Conservation (phyloP, 2,329 filamentous ascomycete genomes). For the Talaromyces sp. region DNA sequence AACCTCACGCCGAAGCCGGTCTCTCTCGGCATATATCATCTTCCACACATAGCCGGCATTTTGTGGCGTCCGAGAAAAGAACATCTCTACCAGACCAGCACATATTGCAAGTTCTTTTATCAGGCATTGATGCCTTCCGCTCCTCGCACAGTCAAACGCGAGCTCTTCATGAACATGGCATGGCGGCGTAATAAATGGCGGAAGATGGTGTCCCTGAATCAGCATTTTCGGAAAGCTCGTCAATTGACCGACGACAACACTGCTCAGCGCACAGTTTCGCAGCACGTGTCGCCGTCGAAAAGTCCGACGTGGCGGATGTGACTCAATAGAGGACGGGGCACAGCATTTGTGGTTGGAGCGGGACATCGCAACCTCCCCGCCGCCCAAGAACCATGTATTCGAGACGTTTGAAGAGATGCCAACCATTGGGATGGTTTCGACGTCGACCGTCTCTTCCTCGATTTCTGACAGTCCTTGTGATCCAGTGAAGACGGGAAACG, state of each 20-base stretch:
- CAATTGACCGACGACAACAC: conserved; percentile 5
- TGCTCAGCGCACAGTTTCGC: conserved; percentile 3
- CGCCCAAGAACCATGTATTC: background rate
- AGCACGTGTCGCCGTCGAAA: conserved; percentile 3
- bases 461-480: background rate
- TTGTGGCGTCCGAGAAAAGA: conserved; percentile 2
- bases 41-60: conserved; percentile 7
- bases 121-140: conserved; percentile 5
- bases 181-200: conserved; percentile 8
- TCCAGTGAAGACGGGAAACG: background rate
- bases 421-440: background rate
- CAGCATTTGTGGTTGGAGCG: background rate
- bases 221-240: conserved; percentile 7
- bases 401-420: background rate
- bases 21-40: conserved; percentile 8
- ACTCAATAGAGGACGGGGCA: background rate
- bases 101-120: conserved; percentile 8
- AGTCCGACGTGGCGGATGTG: background rate
- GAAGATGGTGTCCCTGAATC: conserved; percentile 6
- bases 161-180: conserved; percentile 6
- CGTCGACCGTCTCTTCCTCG: background rate
- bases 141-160: conserved; percentile 2
- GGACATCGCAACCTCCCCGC: background rate
- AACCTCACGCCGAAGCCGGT: conserved; percentile 6
- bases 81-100: conserved; percentile 6